Base-by-base conservation (phyloP, 2,329 filamentous ascomycete species). In the Colletotrichum sp. region DNA sequence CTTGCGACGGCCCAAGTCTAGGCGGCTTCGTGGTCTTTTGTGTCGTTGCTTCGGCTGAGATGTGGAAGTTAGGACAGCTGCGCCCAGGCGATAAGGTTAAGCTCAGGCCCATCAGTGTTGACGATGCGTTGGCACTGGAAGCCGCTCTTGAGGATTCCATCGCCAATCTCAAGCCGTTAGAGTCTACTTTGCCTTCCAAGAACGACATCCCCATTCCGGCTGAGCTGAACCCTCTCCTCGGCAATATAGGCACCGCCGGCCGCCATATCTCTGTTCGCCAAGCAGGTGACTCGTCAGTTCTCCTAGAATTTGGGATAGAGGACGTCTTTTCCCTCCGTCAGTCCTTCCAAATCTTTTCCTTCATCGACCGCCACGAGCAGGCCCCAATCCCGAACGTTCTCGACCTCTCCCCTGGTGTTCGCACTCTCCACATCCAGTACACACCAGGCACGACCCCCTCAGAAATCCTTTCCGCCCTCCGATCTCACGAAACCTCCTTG, bases 41-140 rank as follows among this genome's bases (percentile, higher is more conserved):
- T 24, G 82, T 84, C 0, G 81, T 87, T 6, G 81, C 81, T 7
- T 81, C 82, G 14, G 82, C 82, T 1, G 85, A 87, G 36, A 78
- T 86, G 78, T 87, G 84, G 84, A 86, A 86, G 77, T 75, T 87
- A 28, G 86, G 85, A 12, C 85, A 86, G 73, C 79, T 85, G 16
- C 81, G 81, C 9, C 83, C 84, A 3, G 85, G 86, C 1, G 85
- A 87, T 72, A 80, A 77, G 16, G 80, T 86, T n/a, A 79, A 77
- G 0, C 81, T 86, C 38, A 79, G 78, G 2, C 79, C 82, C 12
- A 79, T 85, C 32, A 78, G 65, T 10, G 77, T 80, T 9, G 76
- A 78, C 6, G 76, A 74, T 21, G 82, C 82, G 2, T 26, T 81
- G 5, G 70, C 77, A 13, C 76, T 83, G 12, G 79, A 82, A 5